Base-by-base conservation (phyloP, 2,329 filamentous ascomycete species). In the Didymella arachidicola region DNA sequence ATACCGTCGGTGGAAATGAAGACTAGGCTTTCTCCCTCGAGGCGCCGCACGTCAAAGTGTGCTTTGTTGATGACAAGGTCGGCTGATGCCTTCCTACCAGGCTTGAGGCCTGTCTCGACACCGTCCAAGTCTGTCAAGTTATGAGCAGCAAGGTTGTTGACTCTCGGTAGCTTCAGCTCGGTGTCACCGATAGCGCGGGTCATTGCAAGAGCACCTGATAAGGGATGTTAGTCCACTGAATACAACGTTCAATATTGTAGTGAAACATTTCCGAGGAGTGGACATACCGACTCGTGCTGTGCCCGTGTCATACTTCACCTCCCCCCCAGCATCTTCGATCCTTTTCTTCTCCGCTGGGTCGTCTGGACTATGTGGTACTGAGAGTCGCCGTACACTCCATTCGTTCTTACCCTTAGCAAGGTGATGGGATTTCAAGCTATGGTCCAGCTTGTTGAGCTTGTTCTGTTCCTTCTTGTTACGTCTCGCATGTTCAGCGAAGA, bases 21-120 rank as follows among this genome's bases (percentile, higher is more conserved):
- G 26, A 71, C 43, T 1, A 71, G 34, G 8, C 55, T 62, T 18
- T 68, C 61, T 2, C 68, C 68, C 4, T 60, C 36, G 3, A 71
- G 57, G 8, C 57, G 51, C 12, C 63, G 62, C 1, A 63, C 57
- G 12, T 36, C 43, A 22, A 68, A 71, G 27, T 71, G 67, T 10
- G 67, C 67, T 58, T 69, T 64, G 45, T 66, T 71, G 2, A 62
- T 69, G 2, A 71, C 65, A 1, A 71, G 61, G 30, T 71, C 62
- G 4, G 64, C 61, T 0, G 58, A 66, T 29, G 65, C 68, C 16
- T 42, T 64, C 41, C 54, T 59, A n/a, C 68, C 67, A 11, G 68
- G 68, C 5, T 61, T 65, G 18, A 71, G 61, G 7, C 68, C 68
- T 3, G 68, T 71, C 38, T 68, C 62, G 29, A 71, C 58, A 41